phyloP scores from a whole-genome alignment of 768 basidiomycete genomes.

The Trametes cinnabarina region DNA sequence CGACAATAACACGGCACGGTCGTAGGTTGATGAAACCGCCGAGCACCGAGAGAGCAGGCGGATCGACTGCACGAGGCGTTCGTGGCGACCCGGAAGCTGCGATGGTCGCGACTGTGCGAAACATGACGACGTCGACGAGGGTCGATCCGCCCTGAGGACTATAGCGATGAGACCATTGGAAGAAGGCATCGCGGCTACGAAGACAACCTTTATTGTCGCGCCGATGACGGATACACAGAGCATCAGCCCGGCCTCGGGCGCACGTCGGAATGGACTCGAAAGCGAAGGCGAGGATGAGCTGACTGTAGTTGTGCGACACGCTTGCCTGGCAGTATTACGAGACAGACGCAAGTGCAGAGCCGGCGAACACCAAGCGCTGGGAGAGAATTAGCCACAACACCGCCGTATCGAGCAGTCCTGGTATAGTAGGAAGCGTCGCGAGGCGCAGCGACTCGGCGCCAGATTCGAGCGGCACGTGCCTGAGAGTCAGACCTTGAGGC shows the following conservation, averaged over 20 bases:
- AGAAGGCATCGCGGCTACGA: background rate
- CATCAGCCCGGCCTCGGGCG: background rate
- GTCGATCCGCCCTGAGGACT: too few relatives aligned
- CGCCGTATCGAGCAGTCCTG: background rate
- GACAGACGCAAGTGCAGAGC: background rate
- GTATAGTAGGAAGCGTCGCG: background rate
- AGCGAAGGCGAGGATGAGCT: background rate
- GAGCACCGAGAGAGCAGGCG: background rate
- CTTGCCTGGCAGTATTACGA: background rate
- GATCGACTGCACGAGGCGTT: background rate
- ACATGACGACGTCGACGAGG: background rate
- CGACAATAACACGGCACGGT: constrained; percentile 1
- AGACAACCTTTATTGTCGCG: background rate
- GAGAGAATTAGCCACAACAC: constrained; percentile 1
- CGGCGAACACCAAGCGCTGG: background rate
- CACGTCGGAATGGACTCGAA: background rate
- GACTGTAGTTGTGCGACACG: background rate
- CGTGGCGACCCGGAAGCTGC: background rate
- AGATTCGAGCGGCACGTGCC: too few relatives aligned
- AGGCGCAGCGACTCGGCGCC: background rate
- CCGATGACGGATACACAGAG: background rate
- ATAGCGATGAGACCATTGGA: too few relatives aligned
- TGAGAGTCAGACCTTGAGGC: too few relatives aligned
- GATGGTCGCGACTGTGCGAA: background rate
- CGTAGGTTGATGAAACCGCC: background rate